These are phyloP conservation scores for Osmozyma mogii DNA, from an alignment of 805 yeast genomes.

Conservation along the genomic window DNA sequence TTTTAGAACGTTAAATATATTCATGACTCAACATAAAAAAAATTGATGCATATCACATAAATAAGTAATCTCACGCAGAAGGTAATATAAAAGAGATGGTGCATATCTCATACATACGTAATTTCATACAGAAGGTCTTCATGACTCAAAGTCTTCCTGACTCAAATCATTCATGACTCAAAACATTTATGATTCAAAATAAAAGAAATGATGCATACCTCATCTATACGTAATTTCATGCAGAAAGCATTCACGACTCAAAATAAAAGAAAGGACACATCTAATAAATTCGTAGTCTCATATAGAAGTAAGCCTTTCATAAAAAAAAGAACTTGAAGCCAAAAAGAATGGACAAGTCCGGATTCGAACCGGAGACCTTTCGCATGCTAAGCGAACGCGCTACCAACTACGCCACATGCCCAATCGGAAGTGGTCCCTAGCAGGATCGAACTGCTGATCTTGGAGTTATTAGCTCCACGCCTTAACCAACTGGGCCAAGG, in stretches of 20 bases:
- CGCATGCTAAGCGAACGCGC: conserved; percentile 1
- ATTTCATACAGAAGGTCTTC: no score
- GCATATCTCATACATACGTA: no score
- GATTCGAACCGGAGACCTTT: conserved; percentile 1
- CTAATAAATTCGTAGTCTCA: no score
- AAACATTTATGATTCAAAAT: not conserved
- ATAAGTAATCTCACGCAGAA: no score
- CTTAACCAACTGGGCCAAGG: conserved; percentile 50
- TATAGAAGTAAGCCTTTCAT: not conserved
- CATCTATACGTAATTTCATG: no score
- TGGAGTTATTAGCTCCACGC: conserved; percentile 49
- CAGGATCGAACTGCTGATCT: conserved; percentile 86
- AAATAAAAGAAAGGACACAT: no score
- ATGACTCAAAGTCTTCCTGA: no score
- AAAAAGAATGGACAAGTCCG: no score
- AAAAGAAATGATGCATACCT: not conserved
- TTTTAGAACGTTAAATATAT: not conserved
- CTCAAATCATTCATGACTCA: not conserved
- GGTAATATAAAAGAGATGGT: no score
- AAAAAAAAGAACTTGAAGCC: not conserved
- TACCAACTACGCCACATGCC: conserved; percentile 1
- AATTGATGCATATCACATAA: no score
- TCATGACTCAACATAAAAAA: no score
- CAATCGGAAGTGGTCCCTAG: conserved; percentile 80
- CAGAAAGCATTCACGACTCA: no score